Evolutionary conservation across 768 basidiomycete species (phyloP), one percentile per base, ranked within the genome.

Genomic region (Rhodotorula babjevae): DNA sequence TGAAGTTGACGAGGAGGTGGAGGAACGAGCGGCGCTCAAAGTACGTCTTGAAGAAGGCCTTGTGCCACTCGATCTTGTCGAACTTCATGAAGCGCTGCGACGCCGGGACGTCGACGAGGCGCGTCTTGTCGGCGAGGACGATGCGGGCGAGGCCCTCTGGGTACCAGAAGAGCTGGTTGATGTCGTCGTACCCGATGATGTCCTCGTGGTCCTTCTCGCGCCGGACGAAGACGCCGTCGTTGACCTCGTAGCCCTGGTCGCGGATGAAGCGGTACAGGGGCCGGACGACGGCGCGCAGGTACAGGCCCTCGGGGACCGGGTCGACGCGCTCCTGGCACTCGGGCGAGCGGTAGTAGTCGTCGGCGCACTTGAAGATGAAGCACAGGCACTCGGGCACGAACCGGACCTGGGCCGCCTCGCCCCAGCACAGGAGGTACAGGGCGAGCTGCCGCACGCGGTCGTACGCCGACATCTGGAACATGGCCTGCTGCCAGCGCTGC

Each of bases 301-400:
- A 99, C n/a, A 97, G 83, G 0, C 95, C 96, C 78, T 97, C 95
- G 0, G 92, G 91, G 0, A 97, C 92, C 0, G 94, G 88, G 65
- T 97, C 94, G 57, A 91, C 83, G 58, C 92, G 85, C 80, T 87
- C 91, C 81, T 99, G 96, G 78, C 96, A 99, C 78, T 98, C 96
- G n/a, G 95, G 89, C 8, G 91, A 93, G 36, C 96, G 93, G 81
- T 99, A 99, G 81, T 97, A 99, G 83, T 99, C 96, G 80, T 99
- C 96, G 23, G 96, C 96, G 79, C 96, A 98, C 83, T 99, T 99
- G 89, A 99, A 99, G 82, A 99, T 96, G 85, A 97, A 99, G 83
- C 93, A 97, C 59, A 99, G 83, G 78, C 92, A 94, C 81, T 99
- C 96, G 5, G 96, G 95, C 23, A 92, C 86, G 82, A 97, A 98